Conservation (phyloP, 2,329 filamentous ascomycete species). For the Fusarium citri region DNA sequence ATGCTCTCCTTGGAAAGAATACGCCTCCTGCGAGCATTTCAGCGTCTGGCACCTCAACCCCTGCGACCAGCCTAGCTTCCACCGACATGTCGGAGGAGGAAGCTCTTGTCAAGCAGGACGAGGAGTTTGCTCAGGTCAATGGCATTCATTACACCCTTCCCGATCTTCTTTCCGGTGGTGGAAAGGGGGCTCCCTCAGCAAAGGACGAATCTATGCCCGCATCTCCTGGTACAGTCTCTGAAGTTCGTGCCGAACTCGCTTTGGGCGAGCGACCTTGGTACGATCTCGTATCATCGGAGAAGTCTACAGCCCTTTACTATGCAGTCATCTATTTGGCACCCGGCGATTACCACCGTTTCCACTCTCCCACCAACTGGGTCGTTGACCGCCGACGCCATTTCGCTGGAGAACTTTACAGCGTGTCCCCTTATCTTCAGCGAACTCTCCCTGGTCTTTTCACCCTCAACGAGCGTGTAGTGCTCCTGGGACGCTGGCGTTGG, state of each 20-base stretch:
- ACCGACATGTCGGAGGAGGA: constrained; percentile 61
- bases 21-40: constrained; percentile 67
- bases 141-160: constrained; percentile 96
- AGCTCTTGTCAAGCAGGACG: constrained; percentile 80
- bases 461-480: constrained; percentile 93
- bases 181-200: constrained; percentile 59
- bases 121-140: constrained; percentile 94
- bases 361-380: constrained; percentile 95
- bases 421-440: constrained; percentile 93
- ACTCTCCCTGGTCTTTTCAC: constrained; percentile 95
- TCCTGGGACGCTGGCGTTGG: constrained; percentile 94
- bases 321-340: constrained; percentile 95
- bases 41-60: constrained; percentile 52
- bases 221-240: constrained; percentile 78
- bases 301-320: constrained; percentile 85
- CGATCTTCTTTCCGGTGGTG: constrained; percentile 81
- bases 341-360: constrained; percentile 98
- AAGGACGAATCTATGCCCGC: constrained; percentile 77
- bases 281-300: constrained; percentile 69
- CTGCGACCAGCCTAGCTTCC: constrained; percentile 40
- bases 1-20: constrained; percentile 84
- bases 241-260: constrained; percentile 86
- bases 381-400: constrained; percentile 96
- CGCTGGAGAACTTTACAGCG: constrained; percentile 93
- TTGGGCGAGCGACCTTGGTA: constrained; percentile 78